Conservation (phyloP, 192 early-diverging fungal genomes). For the Mycoemilia scoparia region DNA sequence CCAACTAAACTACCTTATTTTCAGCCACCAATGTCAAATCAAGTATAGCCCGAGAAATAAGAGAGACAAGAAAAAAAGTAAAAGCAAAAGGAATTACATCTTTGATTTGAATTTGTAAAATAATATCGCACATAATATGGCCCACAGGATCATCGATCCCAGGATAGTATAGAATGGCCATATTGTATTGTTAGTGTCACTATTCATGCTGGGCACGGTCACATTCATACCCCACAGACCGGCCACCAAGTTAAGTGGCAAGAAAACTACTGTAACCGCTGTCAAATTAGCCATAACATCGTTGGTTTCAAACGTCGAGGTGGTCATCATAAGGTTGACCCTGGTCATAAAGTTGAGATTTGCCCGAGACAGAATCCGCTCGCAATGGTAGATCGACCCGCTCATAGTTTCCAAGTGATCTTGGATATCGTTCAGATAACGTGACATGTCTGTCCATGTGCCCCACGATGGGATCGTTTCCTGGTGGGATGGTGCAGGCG, state of each 20-base stretch:
- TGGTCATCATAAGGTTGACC: slow-evolving; percentile 63
- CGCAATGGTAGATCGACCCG: slow-evolving; percentile 62
- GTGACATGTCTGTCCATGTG: slow-evolving; percentile 8
- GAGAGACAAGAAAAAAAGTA: too few species aligned
- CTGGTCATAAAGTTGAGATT: slow-evolving; percentile 79
- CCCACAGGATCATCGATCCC: too few species aligned
- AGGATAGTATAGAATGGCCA: too few species aligned
- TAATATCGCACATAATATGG: too few species aligned
- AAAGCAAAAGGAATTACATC: too few species aligned
- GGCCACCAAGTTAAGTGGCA: slow-evolving; percentile 46
- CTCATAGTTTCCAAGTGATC: slow-evolving; percentile 67
- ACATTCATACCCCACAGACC: slow-evolving; percentile 59
- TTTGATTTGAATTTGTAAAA: too few species aligned
- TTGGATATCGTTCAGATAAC: slow-evolving; percentile 17
- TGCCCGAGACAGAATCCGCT: slow-evolving; percentile 53
- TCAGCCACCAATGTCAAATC: too few species aligned
- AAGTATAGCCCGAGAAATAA: too few species aligned
- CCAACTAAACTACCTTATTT: too few species aligned
- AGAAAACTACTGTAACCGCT: slow-evolving; percentile 32
- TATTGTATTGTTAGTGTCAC: too few species aligned
- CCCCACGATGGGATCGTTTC: background rate
- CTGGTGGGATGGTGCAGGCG: too few species aligned
- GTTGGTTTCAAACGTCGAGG: slow-evolving; percentile 31
- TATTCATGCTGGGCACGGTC: slow-evolving; percentile 43
- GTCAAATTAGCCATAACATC: slow-evolving; percentile 23